A percentile compares a stretch with the other conserved stretches of the same genome.
Evolutionary conservation across 805 yeast species (phyloP).

Genomic region (Pichia manshurica): DNA sequence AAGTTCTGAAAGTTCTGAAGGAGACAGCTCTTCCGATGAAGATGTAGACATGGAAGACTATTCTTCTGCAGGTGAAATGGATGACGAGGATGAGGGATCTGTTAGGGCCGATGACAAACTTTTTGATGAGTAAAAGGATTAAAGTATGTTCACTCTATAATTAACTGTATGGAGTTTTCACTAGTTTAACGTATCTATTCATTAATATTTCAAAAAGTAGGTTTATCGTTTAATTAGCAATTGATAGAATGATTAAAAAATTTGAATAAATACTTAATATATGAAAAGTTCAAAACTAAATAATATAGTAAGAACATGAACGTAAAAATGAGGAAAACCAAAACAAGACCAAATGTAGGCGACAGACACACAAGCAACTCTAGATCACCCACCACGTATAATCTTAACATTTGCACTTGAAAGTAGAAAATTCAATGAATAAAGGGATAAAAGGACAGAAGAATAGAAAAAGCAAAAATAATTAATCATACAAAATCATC

Average conservation of each 20-base stretch:
- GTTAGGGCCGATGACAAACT: constrained; percentile 19
- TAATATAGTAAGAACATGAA: too few relatives aligned
- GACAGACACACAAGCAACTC: too few relatives aligned
- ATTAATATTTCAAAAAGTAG: too few relatives aligned
- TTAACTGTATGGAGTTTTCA: too few relatives aligned
- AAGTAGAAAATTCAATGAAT: too few relatives aligned
- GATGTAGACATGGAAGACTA: constrained; percentile 22
- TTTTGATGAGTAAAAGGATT: constrained; percentile 23
- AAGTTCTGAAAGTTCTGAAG: constrained; percentile 14
- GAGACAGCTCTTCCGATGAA: constrained; percentile 15
- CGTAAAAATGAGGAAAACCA: background rate
- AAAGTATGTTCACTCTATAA: background rate
- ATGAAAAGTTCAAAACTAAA: background rate
- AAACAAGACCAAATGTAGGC: background rate
- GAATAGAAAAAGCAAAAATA: background rate
- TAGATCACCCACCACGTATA: too few relatives aligned
- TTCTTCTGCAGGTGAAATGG: constrained; percentile 19
- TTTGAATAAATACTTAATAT: background rate
- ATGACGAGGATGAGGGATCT: constrained; percentile 20
- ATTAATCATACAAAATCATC: constrained; percentile 3
- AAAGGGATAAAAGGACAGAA: background rate
- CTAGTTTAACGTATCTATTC: too few relatives aligned
- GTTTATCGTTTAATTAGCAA: too few relatives aligned
- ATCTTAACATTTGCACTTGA: too few relatives aligned
- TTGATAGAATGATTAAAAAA: background rate